phyloP scores from a whole-genome alignment of 768 basidiomycete genomes.

The Pseudohyphozyma bogoriensis region DNA sequence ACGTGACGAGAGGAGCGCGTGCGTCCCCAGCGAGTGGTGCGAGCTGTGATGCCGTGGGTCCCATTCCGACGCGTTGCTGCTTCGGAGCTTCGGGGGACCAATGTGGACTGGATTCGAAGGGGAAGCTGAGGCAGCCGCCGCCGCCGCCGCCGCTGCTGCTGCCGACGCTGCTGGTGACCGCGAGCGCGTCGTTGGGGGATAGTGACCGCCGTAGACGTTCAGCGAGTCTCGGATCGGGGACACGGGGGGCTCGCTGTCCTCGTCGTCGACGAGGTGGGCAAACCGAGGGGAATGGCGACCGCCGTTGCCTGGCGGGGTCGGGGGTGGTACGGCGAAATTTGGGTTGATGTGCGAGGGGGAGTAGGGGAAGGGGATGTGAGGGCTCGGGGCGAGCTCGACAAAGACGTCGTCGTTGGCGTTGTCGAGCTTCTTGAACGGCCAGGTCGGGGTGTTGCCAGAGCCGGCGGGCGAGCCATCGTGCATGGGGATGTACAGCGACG shows the following conservation, averaged over 20 bases:
- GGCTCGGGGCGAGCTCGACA: not conserved
- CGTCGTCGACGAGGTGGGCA: not conserved
- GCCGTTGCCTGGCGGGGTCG: not conserved
- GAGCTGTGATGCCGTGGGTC: not conserved
- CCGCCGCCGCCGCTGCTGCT: conserved; percentile 7
- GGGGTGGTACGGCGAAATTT: conserved; percentile 13
- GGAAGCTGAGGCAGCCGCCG: not conserved
- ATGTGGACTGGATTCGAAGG: not conserved
- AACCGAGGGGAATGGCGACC: too few relatives aligned
- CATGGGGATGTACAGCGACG: conserved; percentile 24
- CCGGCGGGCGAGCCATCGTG: not conserved
- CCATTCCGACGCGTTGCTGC: not conserved
- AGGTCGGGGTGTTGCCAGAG: conserved; percentile 10
- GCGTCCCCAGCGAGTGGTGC: conserved; percentile 1
- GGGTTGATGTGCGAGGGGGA: conserved; percentile 25
- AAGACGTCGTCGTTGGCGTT: not conserved
- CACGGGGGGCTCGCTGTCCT: not conserved
- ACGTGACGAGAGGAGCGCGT: conserved; percentile 1
- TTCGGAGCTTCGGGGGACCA: not conserved
- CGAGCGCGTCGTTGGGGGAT: not conserved
- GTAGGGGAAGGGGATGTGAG: not conserved
- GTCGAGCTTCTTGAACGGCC: conserved; percentile 7
- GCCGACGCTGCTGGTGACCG: not conserved
- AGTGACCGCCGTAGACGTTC: conserved; percentile 1
- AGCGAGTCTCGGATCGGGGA: too few relatives aligned